Percentiles rank a stretch among this genome's conserved stretches.
These are phyloP conservation scores for Laetiporus sulphureus DNA, from an alignment of 1,284 basidiomycete genomes.

Conservation along the genomic window DNA sequence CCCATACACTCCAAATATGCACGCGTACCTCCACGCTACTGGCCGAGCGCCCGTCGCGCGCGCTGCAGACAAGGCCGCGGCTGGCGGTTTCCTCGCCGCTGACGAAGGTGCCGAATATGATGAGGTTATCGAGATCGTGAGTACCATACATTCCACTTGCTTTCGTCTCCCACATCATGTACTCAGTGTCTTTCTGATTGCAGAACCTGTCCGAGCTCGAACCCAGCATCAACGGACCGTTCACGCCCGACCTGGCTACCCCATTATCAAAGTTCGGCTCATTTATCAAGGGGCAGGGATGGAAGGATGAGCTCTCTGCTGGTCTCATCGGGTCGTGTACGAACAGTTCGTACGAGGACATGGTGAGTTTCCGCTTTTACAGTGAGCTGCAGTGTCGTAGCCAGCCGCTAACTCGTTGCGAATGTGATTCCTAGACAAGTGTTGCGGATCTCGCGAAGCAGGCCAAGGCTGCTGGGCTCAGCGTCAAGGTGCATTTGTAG, in stretches of 20 bases:
- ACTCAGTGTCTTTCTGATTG: neutral
- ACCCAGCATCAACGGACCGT: conserved; percentile 95
- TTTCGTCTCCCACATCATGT: neutral
- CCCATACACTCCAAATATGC: conserved; percentile 91
- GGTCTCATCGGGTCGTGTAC: conserved; percentile 97
- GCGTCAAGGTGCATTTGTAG: conserved; percentile 48
- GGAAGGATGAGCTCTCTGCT: conserved; percentile 90
- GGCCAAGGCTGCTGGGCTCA: conserved; percentile 80
- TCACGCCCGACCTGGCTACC: conserved; percentile 95
- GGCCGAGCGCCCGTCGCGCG: conserved; percentile 83
- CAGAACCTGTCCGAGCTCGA: conserved; percentile 90
- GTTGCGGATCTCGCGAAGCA: conserved; percentile 91
- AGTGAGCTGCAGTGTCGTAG: neutral
- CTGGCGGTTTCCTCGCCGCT: conserved; percentile 71
- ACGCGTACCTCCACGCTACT: conserved; percentile 85
- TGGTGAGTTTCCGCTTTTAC: conserved; percentile 43
- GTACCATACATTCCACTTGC: conserved; percentile 22
- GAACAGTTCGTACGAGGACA: conserved; percentile 95
- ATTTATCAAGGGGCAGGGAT: conserved; percentile 79
- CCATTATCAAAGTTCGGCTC: conserved; percentile 88
- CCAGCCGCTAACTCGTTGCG: neutral
- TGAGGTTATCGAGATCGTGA: conserved; percentile 88
- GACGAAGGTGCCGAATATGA: conserved; percentile 95
- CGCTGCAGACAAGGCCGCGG: conserved; percentile 84
- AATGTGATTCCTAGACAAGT: conserved; percentile 46